Base-by-base conservation (phyloP, 2,329 filamentous ascomycete species). In the Arthroderma uncinatum region DNA sequence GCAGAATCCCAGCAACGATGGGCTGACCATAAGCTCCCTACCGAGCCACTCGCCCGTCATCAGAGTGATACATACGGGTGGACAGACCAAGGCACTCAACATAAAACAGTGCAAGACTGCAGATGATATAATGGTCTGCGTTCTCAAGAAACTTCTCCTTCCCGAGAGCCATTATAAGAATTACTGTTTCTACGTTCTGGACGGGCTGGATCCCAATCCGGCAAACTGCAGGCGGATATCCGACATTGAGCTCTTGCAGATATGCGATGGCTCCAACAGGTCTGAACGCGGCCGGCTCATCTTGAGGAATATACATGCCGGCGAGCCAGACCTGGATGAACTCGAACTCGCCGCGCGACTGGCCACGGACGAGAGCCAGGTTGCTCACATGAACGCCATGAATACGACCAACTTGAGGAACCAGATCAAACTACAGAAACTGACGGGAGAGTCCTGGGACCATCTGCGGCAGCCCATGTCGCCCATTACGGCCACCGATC, bases 101-200 rank as follows among this genome's bases (percentile, higher is more conserved):
- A 90, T 97, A 63, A 86, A 89, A 62, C 87, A 88, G 62, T 96
- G 91, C 78, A 90, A 85, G 67, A 93, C 87, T 4, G 87, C 89
- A 60, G 93, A 96, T 66, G 90, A 97, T 63, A 88, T 97, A 55
- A 92, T 96, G 77, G 81, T 90, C 48, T 86, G 89, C 60, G 95
- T 93, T 0, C 74, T 97, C 47, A 83, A 86, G 63, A 97, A 97
- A 70, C 88, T 95, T 62, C 84, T 85, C 40, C 79, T 95, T 30
- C 87, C 90, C 21, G 90, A 95, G 67, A 88, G 92, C 61, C 90
- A 96, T 66, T 87, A 93, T 69, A 83, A 90, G 65, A 95, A 94
- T 67, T 97, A 95, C 74, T 96, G 91, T 75, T 97, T 98, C 74
- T 97, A 93, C 78, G 86, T 95, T 0, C 78, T 97, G 58, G 85